Evolutionary conservation across 352 stramenopile genomes (phyloP).

Genomic region (Hyaloperonospora arabidopsidis): DNA sequence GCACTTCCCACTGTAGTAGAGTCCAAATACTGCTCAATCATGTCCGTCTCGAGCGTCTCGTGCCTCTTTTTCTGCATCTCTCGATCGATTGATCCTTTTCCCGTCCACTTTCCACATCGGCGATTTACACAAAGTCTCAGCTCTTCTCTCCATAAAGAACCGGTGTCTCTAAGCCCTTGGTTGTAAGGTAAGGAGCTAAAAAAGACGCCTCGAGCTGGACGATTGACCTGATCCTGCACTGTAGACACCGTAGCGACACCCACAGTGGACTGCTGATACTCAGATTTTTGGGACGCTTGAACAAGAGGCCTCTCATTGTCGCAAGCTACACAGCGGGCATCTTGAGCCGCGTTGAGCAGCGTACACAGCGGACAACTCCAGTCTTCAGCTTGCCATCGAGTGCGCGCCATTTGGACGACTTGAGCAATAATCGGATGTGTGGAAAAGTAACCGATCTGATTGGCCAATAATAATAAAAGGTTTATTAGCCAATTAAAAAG

Average conservation of each 20-base stretch:
- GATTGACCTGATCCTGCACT: slow-evolving; percentile 9
- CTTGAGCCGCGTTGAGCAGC: slow-evolving; percentile 45
- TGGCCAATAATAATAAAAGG: neutral
- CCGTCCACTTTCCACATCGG: slow-evolving; percentile 7
- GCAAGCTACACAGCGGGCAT: slow-evolving; percentile 45
- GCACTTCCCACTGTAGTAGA: slow-evolving; percentile 1
- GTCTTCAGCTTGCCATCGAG: slow-evolving; percentile 19
- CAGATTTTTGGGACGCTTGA: slow-evolving; percentile 2
- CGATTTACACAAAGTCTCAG: slow-evolving; percentile 33
- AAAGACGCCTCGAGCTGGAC: slow-evolving; percentile 31
- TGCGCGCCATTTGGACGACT: slow-evolving; percentile 32
- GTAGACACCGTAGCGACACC: slow-evolving; percentile 2
- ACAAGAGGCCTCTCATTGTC: slow-evolving; percentile 31
- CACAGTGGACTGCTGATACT: slow-evolving; percentile 3
- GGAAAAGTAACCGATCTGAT: neutral
- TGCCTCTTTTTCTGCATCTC: slow-evolving; percentile 5
- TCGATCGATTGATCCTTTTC: neutral
- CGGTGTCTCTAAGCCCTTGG: neutral
- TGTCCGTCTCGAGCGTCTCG: slow-evolving; percentile 7
- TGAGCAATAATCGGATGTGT: neutral
- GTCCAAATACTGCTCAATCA: neutral
- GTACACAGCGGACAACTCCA: slow-evolving; percentile 70
- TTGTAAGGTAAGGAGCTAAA: slow-evolving; percentile 26
- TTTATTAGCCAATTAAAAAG: neutral
- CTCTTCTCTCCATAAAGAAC: slow-evolving; percentile 27